Conservation (phyloP, 768 basidiomycete genomes). For the Paxillus ammoniavirescens region DNA sequence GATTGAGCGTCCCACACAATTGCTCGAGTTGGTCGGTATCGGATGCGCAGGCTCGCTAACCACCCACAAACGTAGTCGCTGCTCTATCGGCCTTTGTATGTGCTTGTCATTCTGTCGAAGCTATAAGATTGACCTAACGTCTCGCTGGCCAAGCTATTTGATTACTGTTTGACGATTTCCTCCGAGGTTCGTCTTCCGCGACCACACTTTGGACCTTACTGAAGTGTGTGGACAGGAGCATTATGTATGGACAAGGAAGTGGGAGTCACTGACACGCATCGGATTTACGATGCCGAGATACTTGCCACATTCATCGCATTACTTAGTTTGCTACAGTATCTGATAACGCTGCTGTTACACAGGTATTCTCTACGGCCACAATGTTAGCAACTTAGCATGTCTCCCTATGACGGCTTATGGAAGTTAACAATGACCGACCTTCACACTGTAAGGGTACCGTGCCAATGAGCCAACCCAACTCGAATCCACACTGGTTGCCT, state of each 20-base stretch:
- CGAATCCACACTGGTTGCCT: too few relatives aligned
- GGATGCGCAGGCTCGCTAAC: conserved; percentile 46
- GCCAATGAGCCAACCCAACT: too few relatives aligned
- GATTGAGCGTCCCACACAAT: conserved; percentile 85
- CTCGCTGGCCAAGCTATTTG: conserved; percentile 8
- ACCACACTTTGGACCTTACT: neutral
- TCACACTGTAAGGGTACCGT: too few relatives aligned
- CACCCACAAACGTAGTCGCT: conserved; percentile 12
- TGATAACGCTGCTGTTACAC: neutral
- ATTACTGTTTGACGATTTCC: conserved; percentile 23
- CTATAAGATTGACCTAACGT: neutral
- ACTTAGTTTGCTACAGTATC: conserved; percentile 13
- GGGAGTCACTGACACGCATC: conserved; percentile 20
- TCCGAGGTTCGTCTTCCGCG: conserved; percentile 14
- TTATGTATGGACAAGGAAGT: conserved; percentile 23
- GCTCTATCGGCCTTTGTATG: conserved; percentile 18
- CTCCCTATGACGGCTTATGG: too few relatives aligned
- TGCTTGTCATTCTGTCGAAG: neutral
- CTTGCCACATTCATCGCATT: conserved; percentile 20
- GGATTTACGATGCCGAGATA: conserved; percentile 28
- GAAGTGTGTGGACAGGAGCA: conserved; percentile 13
- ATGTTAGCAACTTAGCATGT: too few relatives aligned
- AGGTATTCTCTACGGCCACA: too few relatives aligned
- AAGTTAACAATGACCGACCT: too few relatives aligned
- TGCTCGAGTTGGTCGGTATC: conserved; percentile 90